phyloP scores from a whole-genome alignment of 108 stramenopile species.

The Ochromonas danica region DNA sequence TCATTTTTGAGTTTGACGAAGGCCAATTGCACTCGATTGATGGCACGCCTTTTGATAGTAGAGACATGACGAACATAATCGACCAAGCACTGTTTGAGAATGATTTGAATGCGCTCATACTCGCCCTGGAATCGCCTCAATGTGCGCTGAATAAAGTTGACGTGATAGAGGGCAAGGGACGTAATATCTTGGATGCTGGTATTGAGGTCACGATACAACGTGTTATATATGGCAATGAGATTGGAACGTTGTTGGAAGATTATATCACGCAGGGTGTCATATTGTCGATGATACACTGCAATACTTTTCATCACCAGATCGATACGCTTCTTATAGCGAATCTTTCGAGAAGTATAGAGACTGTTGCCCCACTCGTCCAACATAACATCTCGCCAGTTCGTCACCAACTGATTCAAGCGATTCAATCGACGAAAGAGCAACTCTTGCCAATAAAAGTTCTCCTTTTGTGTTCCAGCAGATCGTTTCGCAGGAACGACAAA shows the following conservation, averaged over 20 bases:
- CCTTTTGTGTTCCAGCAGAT: neutral
- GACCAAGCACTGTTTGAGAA: neutral
- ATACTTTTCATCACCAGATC: neutral
- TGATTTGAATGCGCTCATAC: neutral
- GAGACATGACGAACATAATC: neutral
- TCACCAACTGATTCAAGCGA: neutral
- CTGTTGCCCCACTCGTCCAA: neutral
- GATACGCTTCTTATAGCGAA: neutral
- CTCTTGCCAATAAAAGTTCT: neutral
- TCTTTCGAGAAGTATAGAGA: neutral
- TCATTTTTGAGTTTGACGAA: neutral
- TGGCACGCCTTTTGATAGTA: neutral
- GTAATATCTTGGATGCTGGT: neutral
- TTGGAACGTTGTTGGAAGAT: neutral
- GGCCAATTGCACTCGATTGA: neutral
- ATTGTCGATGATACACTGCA: conserved; percentile 1
- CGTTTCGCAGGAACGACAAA: neutral
- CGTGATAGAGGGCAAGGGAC: neutral
- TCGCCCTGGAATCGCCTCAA: neutral
- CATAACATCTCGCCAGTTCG: neutral
- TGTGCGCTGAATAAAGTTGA: neutral
- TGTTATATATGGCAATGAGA: neutral
- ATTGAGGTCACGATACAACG: neutral
- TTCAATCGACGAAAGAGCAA: neutral
- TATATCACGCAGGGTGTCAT: neutral